phyloP scores from a whole-genome alignment of 805 yeast species.

The Candida ponderosae region DNA sequence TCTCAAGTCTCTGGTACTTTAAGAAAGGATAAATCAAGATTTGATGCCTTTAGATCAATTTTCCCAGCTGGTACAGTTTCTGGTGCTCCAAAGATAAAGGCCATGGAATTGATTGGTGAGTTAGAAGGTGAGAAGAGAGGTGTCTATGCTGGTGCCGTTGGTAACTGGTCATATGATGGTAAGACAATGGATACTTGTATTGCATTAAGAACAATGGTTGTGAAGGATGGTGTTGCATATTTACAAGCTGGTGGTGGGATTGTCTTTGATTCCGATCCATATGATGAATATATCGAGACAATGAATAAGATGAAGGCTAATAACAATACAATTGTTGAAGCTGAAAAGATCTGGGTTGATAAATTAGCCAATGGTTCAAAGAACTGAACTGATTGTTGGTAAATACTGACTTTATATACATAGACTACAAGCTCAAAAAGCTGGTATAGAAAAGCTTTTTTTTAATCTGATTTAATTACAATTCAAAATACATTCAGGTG shows the following conservation, averaged over 20 bases:
- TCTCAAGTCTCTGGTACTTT: slow-evolving; percentile 91
- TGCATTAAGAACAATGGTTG: slow-evolving; percentile 95
- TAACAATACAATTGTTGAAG: slow-evolving; percentile 83
- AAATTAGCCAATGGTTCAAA: slow-evolving; percentile 25
- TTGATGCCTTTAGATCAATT: slow-evolving; percentile 95
- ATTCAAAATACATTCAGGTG: no score
- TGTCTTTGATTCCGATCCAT: slow-evolving; percentile 89
- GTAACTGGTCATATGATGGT: slow-evolving; percentile 96
- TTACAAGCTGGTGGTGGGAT: slow-evolving; percentile 99
- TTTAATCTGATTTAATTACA: no score
- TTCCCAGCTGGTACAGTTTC: slow-evolving; percentile 99
- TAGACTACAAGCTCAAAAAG: no score
- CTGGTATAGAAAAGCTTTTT: no score
- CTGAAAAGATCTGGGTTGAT: slow-evolving; percentile 70
- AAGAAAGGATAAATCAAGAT: slow-evolving; percentile 76
- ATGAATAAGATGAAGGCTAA: slow-evolving; percentile 97
- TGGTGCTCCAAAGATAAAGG: slow-evolving; percentile 96
- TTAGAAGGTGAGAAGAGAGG: slow-evolving; percentile 91
- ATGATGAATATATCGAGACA: slow-evolving; percentile 92
- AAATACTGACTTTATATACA: no score
- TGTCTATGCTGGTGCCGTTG: slow-evolving; percentile 98
- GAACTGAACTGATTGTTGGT: no score
- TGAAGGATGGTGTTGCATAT: slow-evolving; percentile 83
- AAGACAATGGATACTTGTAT: slow-evolving; percentile 95
- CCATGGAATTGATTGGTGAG: slow-evolving; percentile 91